Evolutionary conservation across 176 grass and related monocot species (phyloP), one percentile per base, ranked within the genome.

Genomic region (Aegilops speltoides): DNA sequence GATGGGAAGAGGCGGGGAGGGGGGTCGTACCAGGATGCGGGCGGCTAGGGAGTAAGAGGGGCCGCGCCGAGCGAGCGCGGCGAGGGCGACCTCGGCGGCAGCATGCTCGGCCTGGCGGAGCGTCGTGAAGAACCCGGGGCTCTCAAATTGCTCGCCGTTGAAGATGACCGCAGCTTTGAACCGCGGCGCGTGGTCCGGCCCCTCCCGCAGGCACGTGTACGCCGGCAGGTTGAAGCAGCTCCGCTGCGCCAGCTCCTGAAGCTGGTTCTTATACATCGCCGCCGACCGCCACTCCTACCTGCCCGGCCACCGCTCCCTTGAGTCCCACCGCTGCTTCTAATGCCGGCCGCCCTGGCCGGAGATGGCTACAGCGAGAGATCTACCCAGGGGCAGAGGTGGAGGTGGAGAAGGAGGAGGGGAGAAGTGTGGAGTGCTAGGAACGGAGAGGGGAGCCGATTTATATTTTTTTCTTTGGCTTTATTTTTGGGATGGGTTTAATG

Each of bases 141-240:
- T 96, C 83, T 99, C 97, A 65, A 97, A 99, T 61, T 91, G 60
- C 86, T 99, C 94, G 8, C 94, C 87, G 52, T 97, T 99, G 84
- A 99, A 99, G 88, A 90, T 99, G 61, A 99, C 94, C 0, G 92
- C 88, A 1, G 92, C 97, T 89, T 97, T 99, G 94, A 99, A 99
- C 66, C 97, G 83, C 73, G 97, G 97, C 64, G 97, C 90, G 68
- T 99, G 97, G 93, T 99, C 97, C 3, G 97, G 97, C 11, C 97
- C 97, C 84, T 96, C 97, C 86, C 97, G 83, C 86, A 99, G 87
- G 89, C 89, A 94, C 46, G 97, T 99, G 78, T 99, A 99, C 16
- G 97, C 93, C 84, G 97, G 94, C 62, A 99, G 89, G 82, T 99
- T 99, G 90, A 99, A 99, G 97, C 97, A 97, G 83, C 97, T 99